phyloP scores from a whole-genome alignment of 202 grass and related monocot genomes.

The Zoysia matrella region DNA sequence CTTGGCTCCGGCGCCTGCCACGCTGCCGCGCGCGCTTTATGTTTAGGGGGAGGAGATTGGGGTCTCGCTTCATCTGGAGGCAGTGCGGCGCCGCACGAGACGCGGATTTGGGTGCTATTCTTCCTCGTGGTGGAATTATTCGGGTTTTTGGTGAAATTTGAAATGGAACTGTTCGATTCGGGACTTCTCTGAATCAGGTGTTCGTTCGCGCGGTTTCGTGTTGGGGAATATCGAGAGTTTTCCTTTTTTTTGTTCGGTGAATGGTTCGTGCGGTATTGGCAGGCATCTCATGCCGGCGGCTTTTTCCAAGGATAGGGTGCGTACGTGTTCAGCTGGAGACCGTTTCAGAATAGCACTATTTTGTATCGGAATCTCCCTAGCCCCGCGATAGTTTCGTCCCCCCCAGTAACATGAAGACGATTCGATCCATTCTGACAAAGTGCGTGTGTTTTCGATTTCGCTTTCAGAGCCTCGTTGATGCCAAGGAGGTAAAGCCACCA shows the following conservation, averaged over 20 bases:
- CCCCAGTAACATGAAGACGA: not conserved
- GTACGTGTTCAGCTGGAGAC: constrained; percentile 36
- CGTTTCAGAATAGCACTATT: constrained; percentile 41
- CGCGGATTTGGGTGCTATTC: not conserved
- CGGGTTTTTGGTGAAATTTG: constrained; percentile 7
- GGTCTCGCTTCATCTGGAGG: constrained; percentile 12
- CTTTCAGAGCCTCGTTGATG: constrained; percentile 42
- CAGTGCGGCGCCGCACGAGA: not conserved
- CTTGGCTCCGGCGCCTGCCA: no score
- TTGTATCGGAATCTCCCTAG: constrained; percentile 45
- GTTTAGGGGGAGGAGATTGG: not conserved
- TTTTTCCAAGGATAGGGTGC: constrained; percentile 31
- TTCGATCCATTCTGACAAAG: constrained; percentile 32
- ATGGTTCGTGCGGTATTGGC: constrained; percentile 28
- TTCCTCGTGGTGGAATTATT: not conserved
- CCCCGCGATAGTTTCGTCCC: not conserved
- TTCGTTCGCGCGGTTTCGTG: constrained; percentile 20
- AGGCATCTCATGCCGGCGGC: constrained; percentile 4
- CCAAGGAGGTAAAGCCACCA: constrained; percentile 33
- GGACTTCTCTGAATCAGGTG: not conserved
- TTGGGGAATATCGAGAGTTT: constrained; percentile 8
- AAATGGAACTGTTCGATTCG: constrained; percentile 26
- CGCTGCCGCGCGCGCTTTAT: not conserved
- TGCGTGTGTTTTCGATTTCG: constrained; percentile 9
- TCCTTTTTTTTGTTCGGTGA: not conserved